Percentiles rank a stretch among this genome's conserved stretches.
Conservation (phyloP, 1,284 basidiomycete species). For the Sphagnurus paluster region DNA sequence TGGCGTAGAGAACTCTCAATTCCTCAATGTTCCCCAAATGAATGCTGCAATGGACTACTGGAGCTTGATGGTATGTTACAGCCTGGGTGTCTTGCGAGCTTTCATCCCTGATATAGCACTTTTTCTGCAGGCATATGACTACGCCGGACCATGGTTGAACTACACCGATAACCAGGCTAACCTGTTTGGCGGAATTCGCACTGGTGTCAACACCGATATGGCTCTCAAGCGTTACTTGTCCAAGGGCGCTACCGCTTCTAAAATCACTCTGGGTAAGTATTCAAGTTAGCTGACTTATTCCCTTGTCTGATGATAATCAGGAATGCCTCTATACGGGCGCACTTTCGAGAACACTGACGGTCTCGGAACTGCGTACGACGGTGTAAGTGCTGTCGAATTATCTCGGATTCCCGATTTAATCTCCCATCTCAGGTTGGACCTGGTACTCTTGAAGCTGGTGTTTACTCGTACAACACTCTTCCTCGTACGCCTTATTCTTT, state of each 20-base stretch:
- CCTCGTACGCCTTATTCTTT: conserved; percentile 44
- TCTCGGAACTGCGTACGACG: conserved; percentile 72
- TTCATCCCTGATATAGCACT: background rate
- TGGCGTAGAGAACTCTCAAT: conserved; percentile 66
- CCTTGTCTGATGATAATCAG: conserved; percentile 33
- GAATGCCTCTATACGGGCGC: conserved; percentile 84
- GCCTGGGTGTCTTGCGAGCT: background rate
- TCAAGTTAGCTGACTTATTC: background rate
- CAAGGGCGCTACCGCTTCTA: conserved; percentile 68
- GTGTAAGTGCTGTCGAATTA: conserved; percentile 43
- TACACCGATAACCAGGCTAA: conserved; percentile 82
- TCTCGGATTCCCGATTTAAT: background rate
- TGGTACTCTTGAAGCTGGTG: conserved; percentile 67
- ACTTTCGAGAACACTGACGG: conserved; percentile 82
- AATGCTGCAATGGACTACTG: conserved; percentile 77
- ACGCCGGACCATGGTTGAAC: conserved; percentile 69
- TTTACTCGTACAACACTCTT: conserved; percentile 77
- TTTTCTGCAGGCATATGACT: conserved; percentile 71
- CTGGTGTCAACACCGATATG: conserved; percentile 67
- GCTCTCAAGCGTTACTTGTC: conserved; percentile 68
- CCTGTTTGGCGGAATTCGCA: conserved; percentile 65
- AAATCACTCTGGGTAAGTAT: conserved; percentile 73
- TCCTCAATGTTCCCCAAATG: conserved; percentile 73
- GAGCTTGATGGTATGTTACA: conserved; percentile 80
- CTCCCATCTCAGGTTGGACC: conserved; percentile 58